A percentile compares a stretch with the other conserved stretches of the same genome.
Evolutionary conservation across 202 grass and related monocot species (phyloP).

Genomic region (Setaria viridis): DNA sequence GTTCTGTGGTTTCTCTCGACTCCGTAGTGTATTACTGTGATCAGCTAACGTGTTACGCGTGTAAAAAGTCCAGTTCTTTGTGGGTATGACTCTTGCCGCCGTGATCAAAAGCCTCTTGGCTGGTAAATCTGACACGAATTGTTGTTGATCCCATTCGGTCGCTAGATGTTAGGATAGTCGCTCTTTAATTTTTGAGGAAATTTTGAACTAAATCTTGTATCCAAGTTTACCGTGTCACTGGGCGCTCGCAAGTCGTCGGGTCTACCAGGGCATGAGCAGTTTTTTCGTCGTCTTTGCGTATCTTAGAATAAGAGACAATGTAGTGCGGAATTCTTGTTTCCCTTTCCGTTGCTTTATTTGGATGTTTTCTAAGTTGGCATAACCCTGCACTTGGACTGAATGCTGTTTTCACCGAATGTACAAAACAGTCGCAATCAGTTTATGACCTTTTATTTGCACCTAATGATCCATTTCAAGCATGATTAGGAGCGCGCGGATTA

Average conservation of each 20-base stretch:
- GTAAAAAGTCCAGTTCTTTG: conserved; percentile 20
- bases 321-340: neutral
- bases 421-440: neutral
- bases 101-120: neutral
- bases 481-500: neutral
- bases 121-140: neutral
- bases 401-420: neutral
- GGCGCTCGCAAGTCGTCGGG: neutral
- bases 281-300: neutral
- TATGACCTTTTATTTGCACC: neutral
- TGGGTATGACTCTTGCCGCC: neutral
- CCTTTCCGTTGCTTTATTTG: neutral
- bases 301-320: neutral
- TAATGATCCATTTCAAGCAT: neutral
- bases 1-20: conserved; percentile 32
- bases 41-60: neutral
- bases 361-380: neutral
- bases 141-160: neutral
- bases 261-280: neutral
- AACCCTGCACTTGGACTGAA: neutral
- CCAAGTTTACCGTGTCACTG: neutral
- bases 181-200: neutral
- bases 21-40: conserved; percentile 44
- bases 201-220: neutral
- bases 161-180: neutral